phyloP scores from a whole-genome alignment of 805 yeast genomes.

The Teunomyces pallodes region DNA sequence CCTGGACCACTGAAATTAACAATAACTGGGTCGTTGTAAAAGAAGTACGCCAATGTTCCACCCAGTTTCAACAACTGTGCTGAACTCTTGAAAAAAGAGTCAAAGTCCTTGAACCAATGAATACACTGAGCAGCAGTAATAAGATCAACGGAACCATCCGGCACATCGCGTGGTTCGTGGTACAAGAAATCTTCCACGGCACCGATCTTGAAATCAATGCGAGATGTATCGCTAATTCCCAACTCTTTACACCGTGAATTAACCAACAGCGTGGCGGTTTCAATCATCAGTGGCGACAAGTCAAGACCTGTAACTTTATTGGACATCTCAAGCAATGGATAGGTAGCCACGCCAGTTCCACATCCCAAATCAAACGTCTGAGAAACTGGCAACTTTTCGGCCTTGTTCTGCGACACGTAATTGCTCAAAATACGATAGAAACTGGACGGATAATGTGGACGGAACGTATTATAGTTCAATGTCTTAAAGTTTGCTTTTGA shows the following conservation, averaged over 20 bases:
- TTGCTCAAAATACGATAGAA: slow-evolving; percentile 31
- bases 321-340: slow-evolving; percentile 40
- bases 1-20: slow-evolving; percentile 23
- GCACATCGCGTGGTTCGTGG: slow-evolving; percentile 11
- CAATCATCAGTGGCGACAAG: slow-evolving; percentile 46
- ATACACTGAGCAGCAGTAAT: slow-evolving; percentile 43
- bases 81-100: slow-evolving; percentile 27
- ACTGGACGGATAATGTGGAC: slow-evolving; percentile 41
- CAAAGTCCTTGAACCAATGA: slow-evolving; percentile 42
- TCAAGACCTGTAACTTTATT: slow-evolving; percentile 45
- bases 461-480: slow-evolving; percentile 34
- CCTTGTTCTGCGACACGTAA: slow-evolving; percentile 19
- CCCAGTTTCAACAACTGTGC: slow-evolving; percentile 34
- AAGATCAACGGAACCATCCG: slow-evolving; percentile 27
- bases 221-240: slow-evolving; percentile 20
- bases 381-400: slow-evolving; percentile 12
- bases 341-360: slow-evolving; percentile 53
- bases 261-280: slow-evolving; percentile 35
- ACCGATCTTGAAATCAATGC: slow-evolving; percentile 31
- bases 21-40: slow-evolving; percentile 39
- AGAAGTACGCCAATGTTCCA: slow-evolving; percentile 45
- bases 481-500: slow-evolving; percentile 32
- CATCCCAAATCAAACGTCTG: slow-evolving; percentile 46
- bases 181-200: slow-evolving; percentile 31
- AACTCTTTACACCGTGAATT: slow-evolving; percentile 21